Conservation (phyloP, 495 filamentous ascomycete genomes). For the Neurospora sp. region DNA sequence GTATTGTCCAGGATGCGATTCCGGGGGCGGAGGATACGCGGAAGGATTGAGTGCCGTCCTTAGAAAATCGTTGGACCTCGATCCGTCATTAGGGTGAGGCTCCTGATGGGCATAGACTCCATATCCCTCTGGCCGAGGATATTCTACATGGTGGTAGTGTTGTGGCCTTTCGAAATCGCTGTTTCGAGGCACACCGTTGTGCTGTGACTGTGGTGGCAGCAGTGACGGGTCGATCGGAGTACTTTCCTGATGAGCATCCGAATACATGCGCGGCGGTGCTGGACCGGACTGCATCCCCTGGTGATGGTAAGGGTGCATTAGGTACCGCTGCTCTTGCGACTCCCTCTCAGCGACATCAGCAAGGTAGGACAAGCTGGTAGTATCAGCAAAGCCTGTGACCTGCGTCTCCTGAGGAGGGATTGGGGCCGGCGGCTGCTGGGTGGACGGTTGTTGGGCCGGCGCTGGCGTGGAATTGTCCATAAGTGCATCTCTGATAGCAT, state of each 20-base stretch:
- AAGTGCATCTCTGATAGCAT: slow-evolving; percentile 39
- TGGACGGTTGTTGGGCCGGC: slow-evolving; percentile 2
- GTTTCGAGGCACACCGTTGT: background rate
- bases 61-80: slow-evolving; percentile 27
- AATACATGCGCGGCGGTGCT: background rate
- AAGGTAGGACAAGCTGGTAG: slow-evolving; percentile 19
- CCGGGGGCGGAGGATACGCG: slow-evolving; percentile 1
- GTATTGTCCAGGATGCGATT: background rate
- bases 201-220: background rate
- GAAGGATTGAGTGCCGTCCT: slow-evolving; percentile 33
- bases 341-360: slow-evolving; percentile 19
- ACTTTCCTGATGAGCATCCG: slow-evolving; percentile 1
- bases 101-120: background rate
- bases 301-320: background rate
- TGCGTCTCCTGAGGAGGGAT: background rate
- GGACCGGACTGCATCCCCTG: background rate
- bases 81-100: background rate
- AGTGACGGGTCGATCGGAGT: slow-evolving; percentile 2
- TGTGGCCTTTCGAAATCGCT: background rate
- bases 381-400: slow-evolving; percentile 2
- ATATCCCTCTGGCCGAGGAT: slow-evolving; percentile 3
- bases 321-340: background rate
- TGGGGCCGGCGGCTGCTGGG: slow-evolving; percentile 5
- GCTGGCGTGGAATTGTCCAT: slow-evolving; percentile 19
- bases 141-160: slow-evolving; percentile 5